Conservation (phyloP, 78 protist genomes). For the Protostelium mycophagum region DNA sequence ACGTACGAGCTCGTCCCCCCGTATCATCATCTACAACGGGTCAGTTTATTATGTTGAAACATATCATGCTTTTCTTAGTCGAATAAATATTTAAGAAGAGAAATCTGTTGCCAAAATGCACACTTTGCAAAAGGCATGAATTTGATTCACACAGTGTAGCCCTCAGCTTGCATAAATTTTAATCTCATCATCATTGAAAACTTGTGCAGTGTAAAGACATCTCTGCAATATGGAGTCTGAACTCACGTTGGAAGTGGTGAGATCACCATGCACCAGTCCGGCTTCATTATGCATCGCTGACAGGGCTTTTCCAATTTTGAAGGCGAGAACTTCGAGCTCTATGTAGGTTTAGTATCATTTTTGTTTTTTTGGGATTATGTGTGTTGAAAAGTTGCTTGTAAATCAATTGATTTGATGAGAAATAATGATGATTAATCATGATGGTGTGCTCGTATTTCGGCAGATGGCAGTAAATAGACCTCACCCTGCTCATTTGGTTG, state of each 20-base stretch:
- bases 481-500: background rate
- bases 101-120: too few relatives aligned
- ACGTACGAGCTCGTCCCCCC: background rate
- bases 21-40: background rate
- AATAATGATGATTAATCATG: background rate
- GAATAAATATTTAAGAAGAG: too few relatives aligned
- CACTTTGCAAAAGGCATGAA: too few relatives aligned
- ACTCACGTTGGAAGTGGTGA: conserved; percentile 84
- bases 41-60: background rate
- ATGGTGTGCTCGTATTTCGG: too few relatives aligned
- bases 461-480: too few relatives aligned
- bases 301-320: conserved; percentile 55
- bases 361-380: background rate
- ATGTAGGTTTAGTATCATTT: too few relatives aligned
- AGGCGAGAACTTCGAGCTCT: background rate
- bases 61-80: background rate
- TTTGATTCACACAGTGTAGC: too few relatives aligned
- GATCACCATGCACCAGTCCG: conserved; percentile 81
- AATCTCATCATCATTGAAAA: too few relatives aligned
- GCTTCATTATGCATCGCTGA: conserved; percentile 55
- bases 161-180: too few relatives aligned
- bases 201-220: too few relatives aligned
- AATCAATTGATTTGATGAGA: background rate
- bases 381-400: background rate
- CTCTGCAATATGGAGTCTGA: too few relatives aligned